Evolutionary conservation across 768 basidiomycete species (phyloP), one percentile per base, ranked within the genome.

Genomic region (Tricholoma flavovirens): DNA sequence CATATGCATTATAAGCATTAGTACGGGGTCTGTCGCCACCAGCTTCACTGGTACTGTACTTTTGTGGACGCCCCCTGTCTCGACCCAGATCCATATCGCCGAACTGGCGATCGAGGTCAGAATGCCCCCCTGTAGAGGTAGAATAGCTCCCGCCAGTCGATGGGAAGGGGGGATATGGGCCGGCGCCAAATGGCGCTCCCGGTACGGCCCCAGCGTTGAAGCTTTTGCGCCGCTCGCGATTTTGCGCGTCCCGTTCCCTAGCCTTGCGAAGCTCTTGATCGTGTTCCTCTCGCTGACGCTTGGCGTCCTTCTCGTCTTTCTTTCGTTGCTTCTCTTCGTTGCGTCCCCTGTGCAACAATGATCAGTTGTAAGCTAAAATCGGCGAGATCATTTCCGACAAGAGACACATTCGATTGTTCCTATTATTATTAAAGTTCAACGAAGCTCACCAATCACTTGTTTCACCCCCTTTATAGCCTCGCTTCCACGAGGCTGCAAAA

Each of bases 191-290:
- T 62, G 59, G 4, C 71, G 66, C 40, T 68, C 59, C 6, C 67
- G 60, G 30, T 33, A 69, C 63, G 8, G 77, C 74, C 17, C 57
- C 62, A 49, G 77, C 73, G 56, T 72, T 77, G 66, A 82, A 78
- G 61, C 83, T 85, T 62, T 76, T 80, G 50, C 83, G 77, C 49
- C 82, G 77, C 63, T 84, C 80, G 36, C 74, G 69, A 45, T 60
- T 63, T 46, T 80, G 73, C 4, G 75, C 71, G 64, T 86, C 84
- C 40, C 76, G 74, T 59, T 84, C 86, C 45, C 84, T 82, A 22
- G 80, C 83, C 26, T 75, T 71, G 49, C 78, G 78, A 26, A 82
- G 70, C n/a, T 84, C 82, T 36, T 74, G 72, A 24, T 86, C 83
- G 52, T 77, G 64, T 56, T 79, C 76, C 56, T 79, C 80, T 50